Evolutionary conservation across 139 green algal genomes (phyloP), one percentile per base, ranked within the genome.

Genomic region (Chlorella sp.): DNA sequence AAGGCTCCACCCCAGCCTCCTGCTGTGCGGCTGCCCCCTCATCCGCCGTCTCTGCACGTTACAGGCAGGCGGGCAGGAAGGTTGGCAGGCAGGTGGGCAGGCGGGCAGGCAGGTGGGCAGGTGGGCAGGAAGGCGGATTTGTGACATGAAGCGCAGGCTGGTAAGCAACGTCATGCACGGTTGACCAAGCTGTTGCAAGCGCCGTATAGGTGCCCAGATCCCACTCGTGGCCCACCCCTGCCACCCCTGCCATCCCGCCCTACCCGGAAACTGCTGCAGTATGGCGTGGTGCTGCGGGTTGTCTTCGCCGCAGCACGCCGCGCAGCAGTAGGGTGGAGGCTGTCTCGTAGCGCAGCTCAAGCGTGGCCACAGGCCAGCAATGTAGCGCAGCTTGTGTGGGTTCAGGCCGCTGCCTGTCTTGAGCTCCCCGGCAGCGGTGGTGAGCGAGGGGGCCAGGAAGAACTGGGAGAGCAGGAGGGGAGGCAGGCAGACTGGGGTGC

Each of bases 301-400:
- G 53, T 34, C 57, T 0, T 0, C 5, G 53, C 34, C 66, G 48
- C 11, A 86, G 81, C 81, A 86, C 57, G 19, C 81, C 53, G n/a
- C 81, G 81, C 81, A 86, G 81, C 81, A 86, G n/a, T n/a, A 86
- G 81, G 11, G 81, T 86, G 57, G 57, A 22, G 0, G 81, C 81
- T 2, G 81, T 86, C 34, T 86, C 81, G 57, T 86, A 86, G n/a
- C 81, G 57, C 81, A 86, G 81, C n/a, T 86, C 81, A 4, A 86
- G n/a, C 12, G 0, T 18, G 2, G 34, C 81, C 57, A 86, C 2
- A n/a, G 57, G 26, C 2, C 11, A 2, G 53, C 81, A 15, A 75
- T 11, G 19, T 15, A 21, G 1, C 39, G 53, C 30, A 21, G 32
- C n/a, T 18, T 9, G 34, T 12, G 16, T 0, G 3, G 21, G 18